Percentiles rank a stretch among this genome's conserved stretches.
These are phyloP conservation scores for Trichomonascus vanleenenianus DNA, from an alignment of 805 yeast species.

Conservation along the genomic window DNA sequence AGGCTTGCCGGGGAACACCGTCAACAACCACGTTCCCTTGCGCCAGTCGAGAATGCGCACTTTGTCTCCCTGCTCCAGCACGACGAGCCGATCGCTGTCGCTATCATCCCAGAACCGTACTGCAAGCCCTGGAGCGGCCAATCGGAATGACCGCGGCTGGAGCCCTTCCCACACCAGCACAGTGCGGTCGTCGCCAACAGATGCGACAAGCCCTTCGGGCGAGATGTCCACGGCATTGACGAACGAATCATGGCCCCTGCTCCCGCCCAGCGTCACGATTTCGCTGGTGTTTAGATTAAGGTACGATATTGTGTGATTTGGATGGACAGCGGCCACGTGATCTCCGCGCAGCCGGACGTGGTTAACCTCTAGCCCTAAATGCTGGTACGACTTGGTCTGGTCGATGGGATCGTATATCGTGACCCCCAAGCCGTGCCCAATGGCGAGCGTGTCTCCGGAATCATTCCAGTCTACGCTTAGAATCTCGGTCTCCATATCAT, in stretches of 20 bases:
- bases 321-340: constrained; percentile 18
- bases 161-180: constrained; percentile 27
- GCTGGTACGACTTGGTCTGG: constrained; percentile 4
- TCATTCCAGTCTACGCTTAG: constrained; percentile 13
- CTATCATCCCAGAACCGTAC: constrained; percentile 28
- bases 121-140: constrained; percentile 21
- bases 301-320: constrained; percentile 16
- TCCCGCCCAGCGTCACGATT: constrained; percentile 3
- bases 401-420: constrained; percentile 1
- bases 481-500: neutral
- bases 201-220: constrained; percentile 24
- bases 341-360: constrained; percentile 8
- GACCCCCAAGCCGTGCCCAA: constrained; percentile 15
- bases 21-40: constrained; percentile 23
- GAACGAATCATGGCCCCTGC: constrained; percentile 20
- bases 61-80: constrained; percentile 29
- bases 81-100: constrained; percentile 27
- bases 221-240: constrained; percentile 29
- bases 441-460: constrained; percentile 7
- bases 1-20: constrained; percentile 26
- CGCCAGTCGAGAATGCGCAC: constrained; percentile 31
- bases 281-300: constrained; percentile 4
- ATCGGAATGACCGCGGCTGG: constrained; percentile 9
- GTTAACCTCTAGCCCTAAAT: constrained; percentile 14
- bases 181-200: constrained; percentile 28